Evolutionary conservation across 2,329 filamentous ascomycete genomes (phyloP), one percentile per base, ranked within the genome.

Genomic region (Fusarium nelsonii): DNA sequence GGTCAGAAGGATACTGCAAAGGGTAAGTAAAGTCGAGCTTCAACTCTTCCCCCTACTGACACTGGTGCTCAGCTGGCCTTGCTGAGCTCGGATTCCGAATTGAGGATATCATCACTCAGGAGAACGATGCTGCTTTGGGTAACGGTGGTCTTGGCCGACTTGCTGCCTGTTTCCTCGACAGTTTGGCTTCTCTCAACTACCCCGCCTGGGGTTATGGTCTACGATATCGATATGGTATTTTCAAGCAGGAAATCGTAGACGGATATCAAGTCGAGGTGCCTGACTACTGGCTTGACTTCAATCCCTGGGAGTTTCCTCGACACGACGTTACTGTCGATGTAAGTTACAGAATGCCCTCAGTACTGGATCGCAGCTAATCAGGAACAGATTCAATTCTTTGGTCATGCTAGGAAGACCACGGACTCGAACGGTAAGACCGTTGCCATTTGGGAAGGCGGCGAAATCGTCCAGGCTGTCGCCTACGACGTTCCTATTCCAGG

Each of bases 211-310:
- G 96, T 36, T 99, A 99, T 76, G 96, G 95, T 57, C 84, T 99
- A 72, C 90, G 96, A 76, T 99, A 99, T 84, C 87, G 94, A 79
- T 98, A 98, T 78, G 92, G 92, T 78, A 99, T 99, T 79, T 99
- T 99, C 89, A 98, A 98, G 84, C 96, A 99, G 84, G 96, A 98
- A 83, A 98, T 99, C 74, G 90, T 97, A 63, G 92, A 98, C 76
- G 96, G 96, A 60, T 99, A 97, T 79, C 96, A 99, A 81, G 94
- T 99, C 69, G 96, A 99, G 78, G 92, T 98, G 62, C 96, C 96
- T 20, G 96, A 99, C 79, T 98, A 99, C 82, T 99, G 96, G 96
- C 88, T 99, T 55, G 96, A 98, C 79, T 97, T 98, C 81, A 99
- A 99, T 81, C 96, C 96, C 1, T 99, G 96, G 96, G 96, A 99